Base-by-base conservation (phyloP, 352 stramenopile genomes). In the Globisporangium nagaii region DNA sequence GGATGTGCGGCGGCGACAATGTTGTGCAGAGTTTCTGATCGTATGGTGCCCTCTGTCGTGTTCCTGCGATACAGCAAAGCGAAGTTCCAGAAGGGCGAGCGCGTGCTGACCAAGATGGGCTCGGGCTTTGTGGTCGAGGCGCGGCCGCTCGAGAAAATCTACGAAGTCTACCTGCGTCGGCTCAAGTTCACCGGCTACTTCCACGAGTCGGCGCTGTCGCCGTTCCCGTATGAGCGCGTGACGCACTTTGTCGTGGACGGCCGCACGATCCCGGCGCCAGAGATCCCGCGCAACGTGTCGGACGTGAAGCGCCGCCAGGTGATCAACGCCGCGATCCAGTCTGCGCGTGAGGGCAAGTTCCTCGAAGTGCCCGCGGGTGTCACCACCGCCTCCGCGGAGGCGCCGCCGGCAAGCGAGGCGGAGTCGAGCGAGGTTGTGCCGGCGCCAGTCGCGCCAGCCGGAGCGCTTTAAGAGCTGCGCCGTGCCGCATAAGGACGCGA, bases 171-270 rank as follows among this genome's bases (percentile, higher is more conserved):
- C 35, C 68, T 93, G 36, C 84, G 84, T n/a, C 80, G 83, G 3
- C 70, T 91, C 28, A 77, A 80, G 55, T 78, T 82, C 48, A 70
- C 58, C 2, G 84, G 79, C 8, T 90, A 75, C 56, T 93, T 91
- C 45, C 78, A 91, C 68, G 84, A 93, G 46, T 57, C 68, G 9
- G 74, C 63, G 27, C 52, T 93, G 28, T 53, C 64, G 45, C 58
- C 67, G 20, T 93, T 93, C 62, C 84, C 84, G n/a, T 93, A 93
- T 39, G 80, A 93, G 31, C 78, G 79, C 35, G 84, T 90, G 27
- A 91, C 84, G 47, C 84, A 93, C 43, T 84, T 93, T 55, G 79
- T 91, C n/a, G 79, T 93, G 39, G 79, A 90, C 35, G 80, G 80
- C 37, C 75, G 73, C 30, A 86, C 78, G 35, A 79, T 88, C 43